Conservation (phyloP, 495 filamentous ascomycete genomes). For the Talaromyces trachyspermus region DNA sequence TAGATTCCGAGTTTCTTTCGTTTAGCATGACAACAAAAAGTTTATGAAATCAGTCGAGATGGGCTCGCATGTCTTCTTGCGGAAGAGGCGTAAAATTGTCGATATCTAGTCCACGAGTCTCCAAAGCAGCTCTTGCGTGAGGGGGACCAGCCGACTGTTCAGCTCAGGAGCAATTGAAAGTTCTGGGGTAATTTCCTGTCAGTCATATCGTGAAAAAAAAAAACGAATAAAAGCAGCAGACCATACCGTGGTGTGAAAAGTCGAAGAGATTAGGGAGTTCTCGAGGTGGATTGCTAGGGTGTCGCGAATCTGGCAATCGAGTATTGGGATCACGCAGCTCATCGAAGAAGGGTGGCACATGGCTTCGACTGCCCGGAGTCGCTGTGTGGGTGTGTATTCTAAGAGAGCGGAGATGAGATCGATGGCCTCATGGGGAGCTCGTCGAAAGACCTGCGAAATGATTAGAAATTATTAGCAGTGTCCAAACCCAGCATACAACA, state of each 20-base stretch:
- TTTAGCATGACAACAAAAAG: constrained; percentile 18
- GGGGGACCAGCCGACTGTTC: constrained; percentile 80
- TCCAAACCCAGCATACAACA: not conserved
- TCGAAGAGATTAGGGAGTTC: constrained; percentile 87
- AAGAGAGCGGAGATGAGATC: constrained; percentile 89
- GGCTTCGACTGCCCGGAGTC: constrained; percentile 86
- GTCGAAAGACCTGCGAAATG: constrained; percentile 72
- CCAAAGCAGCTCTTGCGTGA: constrained; percentile 68
- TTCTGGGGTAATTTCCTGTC: constrained; percentile 56
- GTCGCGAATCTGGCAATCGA: constrained; percentile 86
- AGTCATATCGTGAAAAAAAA: constrained; percentile 7
- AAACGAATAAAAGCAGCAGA: constrained; percentile 7
- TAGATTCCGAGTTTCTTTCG: constrained; percentile 13
- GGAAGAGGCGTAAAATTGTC: constrained; percentile 86
- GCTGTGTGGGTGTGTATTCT: constrained; percentile 95
- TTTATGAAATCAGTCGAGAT: constrained; percentile 74
- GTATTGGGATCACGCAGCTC: constrained; percentile 86
- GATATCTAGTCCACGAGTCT: constrained; percentile 76
- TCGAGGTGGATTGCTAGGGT: constrained; percentile 63
- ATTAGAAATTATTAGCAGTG: not conserved
- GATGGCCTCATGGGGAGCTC: constrained; percentile 85
- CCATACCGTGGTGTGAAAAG: constrained; percentile 86
- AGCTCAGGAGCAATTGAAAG: constrained; percentile 86
- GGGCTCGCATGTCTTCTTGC: constrained; percentile 95
- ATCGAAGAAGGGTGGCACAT: constrained; percentile 99